A percentile compares a stretch with the other conserved stretches of the same genome.
phyloP scores from a whole-genome alignment of 495 filamentous ascomycete species.

The Thozetella sp. region DNA sequence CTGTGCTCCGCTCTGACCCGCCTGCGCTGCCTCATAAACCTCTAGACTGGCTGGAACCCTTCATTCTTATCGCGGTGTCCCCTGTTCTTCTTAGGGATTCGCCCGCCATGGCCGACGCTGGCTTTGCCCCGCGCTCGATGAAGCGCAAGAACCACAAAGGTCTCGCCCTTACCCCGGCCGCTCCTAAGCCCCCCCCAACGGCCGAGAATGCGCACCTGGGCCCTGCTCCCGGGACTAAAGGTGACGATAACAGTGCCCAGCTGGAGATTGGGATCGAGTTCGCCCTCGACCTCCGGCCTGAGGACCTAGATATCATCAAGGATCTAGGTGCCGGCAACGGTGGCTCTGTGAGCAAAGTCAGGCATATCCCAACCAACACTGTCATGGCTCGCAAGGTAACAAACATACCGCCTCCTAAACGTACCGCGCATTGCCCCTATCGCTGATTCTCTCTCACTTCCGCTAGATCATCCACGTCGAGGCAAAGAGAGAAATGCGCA shows the following conservation, averaged over 20 bases:
- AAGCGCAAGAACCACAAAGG: slow-evolving; percentile 98
- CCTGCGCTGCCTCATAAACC: background rate
- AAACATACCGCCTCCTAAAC: slow-evolving; percentile 5
- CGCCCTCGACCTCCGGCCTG: slow-evolving; percentile 85
- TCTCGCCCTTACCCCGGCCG: slow-evolving; percentile 76
- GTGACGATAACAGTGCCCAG: slow-evolving; percentile 64
- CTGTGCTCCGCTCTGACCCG: background rate
- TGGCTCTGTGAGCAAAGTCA: slow-evolving; percentile 96
- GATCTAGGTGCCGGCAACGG: slow-evolving; percentile 96
- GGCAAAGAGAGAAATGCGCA: slow-evolving; percentile 93
- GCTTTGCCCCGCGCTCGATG: slow-evolving; percentile 85
- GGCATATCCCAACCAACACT: slow-evolving; percentile 90
- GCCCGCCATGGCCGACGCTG: slow-evolving; percentile 71
- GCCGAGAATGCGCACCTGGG: slow-evolving; percentile 48
- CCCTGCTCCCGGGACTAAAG: slow-evolving; percentile 64
- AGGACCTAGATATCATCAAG: slow-evolving; percentile 90
- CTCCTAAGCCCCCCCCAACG: slow-evolving; percentile 48
- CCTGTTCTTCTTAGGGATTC: background rate
- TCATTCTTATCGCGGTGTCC: too few species aligned
- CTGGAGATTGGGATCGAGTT: slow-evolving; percentile 98
- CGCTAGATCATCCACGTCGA: slow-evolving; percentile 94
- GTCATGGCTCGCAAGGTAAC: slow-evolving; percentile 96
- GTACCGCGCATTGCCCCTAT: too few species aligned
- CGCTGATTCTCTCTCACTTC: background rate
- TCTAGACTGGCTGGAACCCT: background rate